Base-by-base conservation (phyloP, 352 stramenopile species). In the Globisporangium nodosum region DNA sequence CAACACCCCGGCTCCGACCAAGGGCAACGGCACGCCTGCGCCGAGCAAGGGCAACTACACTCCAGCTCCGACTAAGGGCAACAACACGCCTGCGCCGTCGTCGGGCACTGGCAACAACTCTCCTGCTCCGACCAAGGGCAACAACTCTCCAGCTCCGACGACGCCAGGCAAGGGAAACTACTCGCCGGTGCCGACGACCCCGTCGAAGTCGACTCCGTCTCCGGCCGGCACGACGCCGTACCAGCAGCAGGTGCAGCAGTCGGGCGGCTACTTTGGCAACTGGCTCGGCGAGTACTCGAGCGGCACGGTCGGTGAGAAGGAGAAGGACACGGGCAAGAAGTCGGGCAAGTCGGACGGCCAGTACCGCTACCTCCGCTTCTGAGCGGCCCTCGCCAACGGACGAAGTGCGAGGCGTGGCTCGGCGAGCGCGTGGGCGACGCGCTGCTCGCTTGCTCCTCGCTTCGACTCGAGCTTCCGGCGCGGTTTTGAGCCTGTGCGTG, bases 281-380 rank as follows among this genome's bases (percentile, higher is more conserved):
- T 60, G 55, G 55, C 45, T 60, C 12, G 55, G 55, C 16, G 55
- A 60, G 6, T 54, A 54, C 55, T 42, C 37, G 20, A 54, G 33
- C 35, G 55, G 55, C 45, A 60, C 55, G 21, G 55, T 60, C 4
- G 15, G 24, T 18, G 55, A 60, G 31, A 60, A 60, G 35, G 27
- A 27, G 40, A 60, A 52, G n/a, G 21, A 53, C 43, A 27, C 37
- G 8, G 52, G 31, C 40, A 58, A 58, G 52, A 47, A 47, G 15
- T 47, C 42, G 42, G 37, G 27, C 50, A 60, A 60, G 46, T 60
- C 55, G 8, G n/a, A 60, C n/a, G 37, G n/a, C 5, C 55, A 60
- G 37, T 60, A 60, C 46, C 55, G 55, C 37, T 15, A 60, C 55
- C 55, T 60, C 52, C 55, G 55, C 35, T 60, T 60, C 45, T 60